Percentiles rank a stretch among this genome's conserved stretches.
Evolutionary conservation across 108 stramenopile species (phyloP).

Genomic region (Fragilariopsis cylindrus): DNA sequence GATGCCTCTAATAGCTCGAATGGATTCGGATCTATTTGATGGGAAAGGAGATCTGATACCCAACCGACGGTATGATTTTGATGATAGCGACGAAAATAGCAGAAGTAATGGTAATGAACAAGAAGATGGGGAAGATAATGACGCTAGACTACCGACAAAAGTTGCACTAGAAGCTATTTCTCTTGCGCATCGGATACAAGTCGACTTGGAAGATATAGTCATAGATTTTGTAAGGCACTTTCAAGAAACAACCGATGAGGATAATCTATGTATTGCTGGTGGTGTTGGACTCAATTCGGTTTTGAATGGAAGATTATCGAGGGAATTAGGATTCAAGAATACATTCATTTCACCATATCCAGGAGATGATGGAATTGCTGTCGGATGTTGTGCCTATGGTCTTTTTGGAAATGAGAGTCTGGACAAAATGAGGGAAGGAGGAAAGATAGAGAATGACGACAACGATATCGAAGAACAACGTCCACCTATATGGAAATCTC

Average conservation of each 20-base stretch:
- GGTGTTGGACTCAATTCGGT: constrained; percentile 94
- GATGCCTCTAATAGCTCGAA: constrained; percentile 61
- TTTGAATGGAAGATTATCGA: constrained; percentile 81
- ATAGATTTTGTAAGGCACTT: constrained; percentile 86
- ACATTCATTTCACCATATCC: constrained; percentile 92
- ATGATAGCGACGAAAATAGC: constrained; percentile 54
- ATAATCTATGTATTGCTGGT: constrained; percentile 89
- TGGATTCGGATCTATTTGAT: constrained; percentile 81
- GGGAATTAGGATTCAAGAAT: constrained; percentile 82
- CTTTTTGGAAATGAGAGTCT: constrained; percentile 55
- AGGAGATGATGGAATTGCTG: constrained; percentile 93
- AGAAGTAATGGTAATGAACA: constrained; percentile 14
- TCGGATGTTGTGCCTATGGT: constrained; percentile 92
- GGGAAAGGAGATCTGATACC: constrained; percentile 55
- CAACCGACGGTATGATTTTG: constrained; percentile 75
- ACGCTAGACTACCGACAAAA: constrained; percentile 61
- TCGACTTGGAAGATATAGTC: constrained; percentile 78
- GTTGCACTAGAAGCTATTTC: constrained; percentile 84
- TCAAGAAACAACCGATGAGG: constrained; percentile 76
- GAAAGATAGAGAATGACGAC: constrained; percentile 7
- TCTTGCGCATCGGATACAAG: constrained; percentile 75
- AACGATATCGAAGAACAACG: background rate
- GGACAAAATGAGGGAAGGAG: background rate
- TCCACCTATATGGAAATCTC: constrained; percentile 57
- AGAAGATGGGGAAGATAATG: background rate